Evolutionary conservation across 805 yeast species (phyloP), one percentile per base, ranked within the genome.

Genomic region (Alloascoidea africana): DNA sequence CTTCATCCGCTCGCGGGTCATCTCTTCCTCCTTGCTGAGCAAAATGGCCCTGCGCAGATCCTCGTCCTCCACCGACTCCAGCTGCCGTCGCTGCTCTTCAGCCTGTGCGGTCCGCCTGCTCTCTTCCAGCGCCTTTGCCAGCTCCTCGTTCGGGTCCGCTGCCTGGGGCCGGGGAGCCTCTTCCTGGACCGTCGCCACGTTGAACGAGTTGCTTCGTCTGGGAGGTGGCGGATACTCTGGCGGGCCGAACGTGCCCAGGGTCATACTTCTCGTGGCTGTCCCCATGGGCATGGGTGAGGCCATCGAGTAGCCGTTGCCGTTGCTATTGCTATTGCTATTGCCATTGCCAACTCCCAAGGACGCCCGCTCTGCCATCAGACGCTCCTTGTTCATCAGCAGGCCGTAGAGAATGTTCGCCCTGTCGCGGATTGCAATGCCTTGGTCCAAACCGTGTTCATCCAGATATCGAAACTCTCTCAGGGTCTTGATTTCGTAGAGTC

Each of bases 381-480:
- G 68, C 48, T 84, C 95, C 42, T 81, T 86, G 53, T 89, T 93
- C 47, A 69, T 65, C 49, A 89, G 60, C 41, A 89, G 60, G n/a
- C 78, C 58, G 0, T 91, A 83, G 53, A 89, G 65, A 47, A 84
- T 95, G 52, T 78, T 82, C 2, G 96, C 96, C 59, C 86, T 84
- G 32, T 84, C 84, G 42, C 98, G 70, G 41, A 80, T 80, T 38
- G 84, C 72, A 5, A 81, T 80, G 16, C 98, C 97, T 50, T 84
- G 93, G 56, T 89, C 98, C 17, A 65, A 61, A 35, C 83, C 86
- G 14, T 63, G 52, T 36, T 82, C 89, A 54, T 89, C 96, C 32
- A 67, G 65, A 52, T 76, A 81, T 48, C 78, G 84, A 56, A 89
- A 89, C 55, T 89, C 97, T 39, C 95, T 72, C 47, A 89, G 65